Base-by-base conservation (phyloP, 768 basidiomycete species). In the Russula griseocarnosa region DNA sequence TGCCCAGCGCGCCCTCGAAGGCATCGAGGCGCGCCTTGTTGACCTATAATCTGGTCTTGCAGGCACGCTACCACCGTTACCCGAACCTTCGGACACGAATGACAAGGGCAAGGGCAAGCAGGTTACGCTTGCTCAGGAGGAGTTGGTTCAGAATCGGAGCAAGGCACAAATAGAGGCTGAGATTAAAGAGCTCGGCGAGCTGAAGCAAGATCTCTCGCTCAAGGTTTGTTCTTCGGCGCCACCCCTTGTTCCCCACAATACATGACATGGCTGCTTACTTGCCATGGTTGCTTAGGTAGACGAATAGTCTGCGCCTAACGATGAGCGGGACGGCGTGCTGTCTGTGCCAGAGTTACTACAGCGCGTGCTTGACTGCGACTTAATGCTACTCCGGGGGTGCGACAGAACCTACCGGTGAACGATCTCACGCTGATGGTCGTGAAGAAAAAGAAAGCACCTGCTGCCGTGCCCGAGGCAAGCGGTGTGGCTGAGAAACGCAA, bases 371-470 rank as follows among this genome's bases (percentile, higher is more conserved):
- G 90, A 93, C 69, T 77, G 78, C 54, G 90, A 65, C 79, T 93
- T 30, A 88, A 87, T 61, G 74, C 70, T 13, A 69, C 74, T 14
- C 76, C n/a, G 7, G 69, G 74, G 0, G 71, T 75, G 53, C 70
- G 75, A 5, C 61, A 64, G 28, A 65, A 67, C 42, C 75, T 77
- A 5, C 76, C 78, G 18, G 86, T 96, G 49, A 91, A 93, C 69
- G 92, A 96, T 70, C 76, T 96, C 50, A 94, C 91, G 1, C 82
- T 83, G 7, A 87, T 91, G 70, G 91, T 96, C 54, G 86, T 85
- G 79, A 98, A 94, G 80, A 93, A 92, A 74, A 88, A 87, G 72
- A 74, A 73, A 57, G 64, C 66, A 0, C 66, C 72, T n/a, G 73
- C 73, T 16, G 73, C 72, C 22, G 73, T 73, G 16, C 74, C 76